Conservation (phyloP, 768 basidiomycete species). For the Inosperma sp. region DNA sequence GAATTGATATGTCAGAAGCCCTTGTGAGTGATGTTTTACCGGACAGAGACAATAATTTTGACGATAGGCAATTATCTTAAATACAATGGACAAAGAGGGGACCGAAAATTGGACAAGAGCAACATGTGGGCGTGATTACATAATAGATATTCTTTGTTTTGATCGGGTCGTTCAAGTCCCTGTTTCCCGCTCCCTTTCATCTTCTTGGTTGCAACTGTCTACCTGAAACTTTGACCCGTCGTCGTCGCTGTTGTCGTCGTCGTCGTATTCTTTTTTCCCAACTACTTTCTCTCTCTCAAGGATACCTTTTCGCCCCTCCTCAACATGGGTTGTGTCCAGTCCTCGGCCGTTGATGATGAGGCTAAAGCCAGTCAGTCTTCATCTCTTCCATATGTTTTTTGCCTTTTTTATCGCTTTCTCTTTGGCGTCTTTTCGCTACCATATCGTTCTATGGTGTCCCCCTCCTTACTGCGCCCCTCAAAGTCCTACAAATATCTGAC, state of each 20-base stretch:
- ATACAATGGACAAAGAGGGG: too few relatives aligned
- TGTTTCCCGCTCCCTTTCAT: slow-evolving; percentile 5
- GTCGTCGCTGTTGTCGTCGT: not conserved
- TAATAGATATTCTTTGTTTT: too few relatives aligned
- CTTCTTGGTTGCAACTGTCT: too few relatives aligned
- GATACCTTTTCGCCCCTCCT: not conserved
- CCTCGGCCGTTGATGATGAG: slow-evolving; percentile 67
- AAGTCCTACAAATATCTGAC: not conserved
- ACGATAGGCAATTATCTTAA: too few relatives aligned
- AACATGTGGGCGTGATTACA: too few relatives aligned
- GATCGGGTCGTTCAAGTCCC: not conserved
- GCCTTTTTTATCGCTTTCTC: not conserved
- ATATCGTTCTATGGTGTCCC: not conserved
- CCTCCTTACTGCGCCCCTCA: not conserved
- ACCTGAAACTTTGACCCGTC: too few relatives aligned
- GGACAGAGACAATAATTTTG: too few relatives aligned
- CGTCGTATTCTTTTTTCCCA: not conserved
- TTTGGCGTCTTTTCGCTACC: not conserved
- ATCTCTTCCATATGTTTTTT: slow-evolving; percentile 1
- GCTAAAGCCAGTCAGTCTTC: slow-evolving; percentile 71
- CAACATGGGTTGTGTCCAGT: slow-evolving; percentile 72
- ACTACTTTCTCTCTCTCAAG: slow-evolving; percentile 5
- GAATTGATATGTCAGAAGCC: too few relatives aligned
- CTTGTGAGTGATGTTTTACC: too few relatives aligned
- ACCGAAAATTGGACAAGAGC: too few relatives aligned